phyloP scores from a whole-genome alignment of 257 asterid genomes.

The Solanum pimpinellifolium region DNA sequence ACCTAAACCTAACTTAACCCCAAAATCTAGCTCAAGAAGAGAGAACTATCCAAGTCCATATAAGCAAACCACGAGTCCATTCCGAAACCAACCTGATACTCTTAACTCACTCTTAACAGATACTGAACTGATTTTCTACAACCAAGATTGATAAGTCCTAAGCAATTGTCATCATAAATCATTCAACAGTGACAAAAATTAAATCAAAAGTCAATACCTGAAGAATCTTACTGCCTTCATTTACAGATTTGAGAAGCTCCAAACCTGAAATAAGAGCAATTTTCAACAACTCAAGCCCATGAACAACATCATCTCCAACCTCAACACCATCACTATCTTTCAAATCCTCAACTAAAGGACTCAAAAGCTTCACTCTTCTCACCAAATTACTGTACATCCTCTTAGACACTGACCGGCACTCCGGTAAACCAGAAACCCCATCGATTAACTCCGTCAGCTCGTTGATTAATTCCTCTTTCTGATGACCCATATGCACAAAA shows the following conservation, averaged over 20 bases:
- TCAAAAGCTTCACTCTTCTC: slow-evolving; percentile 75
- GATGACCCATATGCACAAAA: slow-evolving; percentile 28
- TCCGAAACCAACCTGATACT: background rate
- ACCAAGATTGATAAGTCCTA: background rate
- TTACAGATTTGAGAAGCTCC: slow-evolving; percentile 62
- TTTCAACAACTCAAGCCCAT: slow-evolving; percentile 48
- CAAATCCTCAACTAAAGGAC: slow-evolving; percentile 87
- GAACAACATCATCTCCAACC: slow-evolving; percentile 46
- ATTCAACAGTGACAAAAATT: background rate
- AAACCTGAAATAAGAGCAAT: slow-evolving; percentile 56
- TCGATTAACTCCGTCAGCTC: slow-evolving; percentile 49
- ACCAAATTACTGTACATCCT: slow-evolving; percentile 69
- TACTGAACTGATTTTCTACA: background rate
- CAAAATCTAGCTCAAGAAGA: background rate
- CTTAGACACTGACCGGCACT: slow-evolving; percentile 55
- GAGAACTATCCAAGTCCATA: background rate
- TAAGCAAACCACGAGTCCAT: background rate
- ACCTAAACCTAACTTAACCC: background rate
- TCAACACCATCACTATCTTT: slow-evolving; percentile 40
- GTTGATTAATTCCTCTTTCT: slow-evolving; percentile 34
- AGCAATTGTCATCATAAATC: background rate
- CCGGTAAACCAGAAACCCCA: slow-evolving; percentile 55
- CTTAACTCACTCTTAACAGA: no score
- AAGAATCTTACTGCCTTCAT: slow-evolving; percentile 69
- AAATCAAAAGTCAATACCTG: slow-evolving; percentile 37